Evolutionary conservation across 495 filamentous ascomycete genomes (phyloP), one percentile per base, ranked within the genome.

Genomic region (Rhypophila decipiens): DNA sequence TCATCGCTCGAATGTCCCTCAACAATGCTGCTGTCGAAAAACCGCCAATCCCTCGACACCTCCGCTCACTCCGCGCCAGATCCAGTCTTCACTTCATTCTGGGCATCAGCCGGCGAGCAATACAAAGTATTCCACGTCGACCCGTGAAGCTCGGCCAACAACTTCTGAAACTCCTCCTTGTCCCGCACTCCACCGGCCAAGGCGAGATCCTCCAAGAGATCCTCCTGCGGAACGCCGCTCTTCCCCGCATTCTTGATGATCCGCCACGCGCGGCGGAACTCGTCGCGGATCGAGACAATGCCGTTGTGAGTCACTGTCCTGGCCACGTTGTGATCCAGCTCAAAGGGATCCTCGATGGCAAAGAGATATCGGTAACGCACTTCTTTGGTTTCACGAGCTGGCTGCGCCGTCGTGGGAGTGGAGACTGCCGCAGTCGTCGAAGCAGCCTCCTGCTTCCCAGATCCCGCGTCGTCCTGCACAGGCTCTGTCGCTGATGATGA

Each of bases 311-410:
- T 88, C 1, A 91, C 88, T 0, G 88, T 93, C 24, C 87, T 70
- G 8, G 83, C 88, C 37, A 94, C 82, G 55, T 94, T 93, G 63
- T 93, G 87, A 38, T 83, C 79, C 3, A 76, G 70, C 69, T 93
- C 88, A 58, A 94, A 93, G 0, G 88, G 88, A 59, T 94, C 88
- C 58, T 94, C 88, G 49, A 94, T 88, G 29, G 87, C 84, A 52
- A 93, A 83, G 13, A 94, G 76, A 59, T 85, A 93, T n/a, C 87
- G 78, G 52, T 88, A 75, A 9, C 84, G 75, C 13, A 89, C 69
- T 55, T 86, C 83, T 51, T 82, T 83, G 13, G 69, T 20, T n/a
- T 71, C 65, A 38, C 60, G 45, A 29, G 56, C 24, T 12, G 29
- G 36, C 11, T 20, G 40, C 15, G 21, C 43, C 27, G 41, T 10